These are phyloP conservation scores for Pseudocercospora pini-densiflorae DNA, from an alignment of 2,329 filamentous ascomycete species.

Conservation along the genomic window DNA sequence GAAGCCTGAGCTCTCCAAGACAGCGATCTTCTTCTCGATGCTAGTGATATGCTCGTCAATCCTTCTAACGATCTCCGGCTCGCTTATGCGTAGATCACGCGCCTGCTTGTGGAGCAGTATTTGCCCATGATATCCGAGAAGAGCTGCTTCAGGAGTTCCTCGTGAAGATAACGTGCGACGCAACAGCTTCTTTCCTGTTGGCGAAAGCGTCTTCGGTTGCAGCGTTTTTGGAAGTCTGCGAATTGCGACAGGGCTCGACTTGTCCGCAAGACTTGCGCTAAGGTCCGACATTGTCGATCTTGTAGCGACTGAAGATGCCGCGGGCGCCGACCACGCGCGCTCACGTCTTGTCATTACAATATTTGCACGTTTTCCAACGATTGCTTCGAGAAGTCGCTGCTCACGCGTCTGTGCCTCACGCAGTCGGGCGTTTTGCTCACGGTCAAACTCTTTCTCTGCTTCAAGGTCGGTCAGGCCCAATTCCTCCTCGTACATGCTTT, in stretches of 20 bases:
- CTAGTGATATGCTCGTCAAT: not conserved
- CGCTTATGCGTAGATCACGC: not conserved
- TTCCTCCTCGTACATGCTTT: constrained; percentile 3
- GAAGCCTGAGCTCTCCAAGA: not conserved
- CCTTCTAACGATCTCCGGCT: not conserved
- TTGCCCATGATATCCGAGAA: not conserved
- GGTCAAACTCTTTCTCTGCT: not conserved
- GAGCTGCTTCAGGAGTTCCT: not conserved
- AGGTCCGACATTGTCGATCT: not conserved
- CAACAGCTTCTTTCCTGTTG: not conserved
- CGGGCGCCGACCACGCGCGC: not conserved
- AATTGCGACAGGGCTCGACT: not conserved
- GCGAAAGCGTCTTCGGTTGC: not conserved
- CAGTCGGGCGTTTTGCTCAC: not conserved
- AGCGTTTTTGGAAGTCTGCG: not conserved
- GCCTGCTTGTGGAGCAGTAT: not conserved
- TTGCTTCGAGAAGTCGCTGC: not conserved
- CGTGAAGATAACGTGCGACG: not conserved
- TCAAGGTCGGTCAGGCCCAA: not conserved
- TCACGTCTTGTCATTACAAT: not conserved
- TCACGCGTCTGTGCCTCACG: not conserved
- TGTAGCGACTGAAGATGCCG: not conserved
- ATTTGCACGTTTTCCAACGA: not conserved
- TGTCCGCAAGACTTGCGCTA: not conserved
- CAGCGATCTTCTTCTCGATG: not conserved